Evolutionary conservation across 345 rosid genomes (phyloP).

Genomic region (Gossypium sturtianum): DNA sequence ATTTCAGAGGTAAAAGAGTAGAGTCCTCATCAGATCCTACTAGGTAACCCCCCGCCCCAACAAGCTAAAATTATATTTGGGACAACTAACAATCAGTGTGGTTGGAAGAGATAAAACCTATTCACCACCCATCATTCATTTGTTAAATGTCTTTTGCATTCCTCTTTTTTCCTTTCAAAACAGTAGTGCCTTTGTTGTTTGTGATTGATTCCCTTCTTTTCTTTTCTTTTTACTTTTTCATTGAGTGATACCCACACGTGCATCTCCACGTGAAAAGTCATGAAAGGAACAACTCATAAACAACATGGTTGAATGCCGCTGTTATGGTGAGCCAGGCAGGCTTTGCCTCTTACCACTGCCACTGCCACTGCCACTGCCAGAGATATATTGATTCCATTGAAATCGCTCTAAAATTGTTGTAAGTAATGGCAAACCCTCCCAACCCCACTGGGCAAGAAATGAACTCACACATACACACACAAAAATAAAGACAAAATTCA

Average conservation of each 20-base stretch:
- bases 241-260: conserved; percentile 23
- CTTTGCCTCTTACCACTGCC: not conserved
- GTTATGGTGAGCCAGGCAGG: not conserved
- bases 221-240: not conserved
- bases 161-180: not conserved
- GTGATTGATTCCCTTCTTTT: no score
- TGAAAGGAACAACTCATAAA: not conserved
- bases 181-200: no score
- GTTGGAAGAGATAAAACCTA: no score
- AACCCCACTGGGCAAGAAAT: not conserved
- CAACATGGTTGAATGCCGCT: conserved; percentile 2
- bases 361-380: not conserved
- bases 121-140: no score
- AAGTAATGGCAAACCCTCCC: not conserved
- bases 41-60: no score
- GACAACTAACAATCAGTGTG: no score
- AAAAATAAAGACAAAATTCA: not conserved
- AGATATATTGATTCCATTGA: not conserved
- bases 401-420: not conserved
- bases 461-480: not conserved
- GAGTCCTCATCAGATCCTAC: no score
- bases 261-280: conserved; percentile 19
- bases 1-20: no score
- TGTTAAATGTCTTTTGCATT: no score
- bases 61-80: no score